phyloP scores from a whole-genome alignment of 805 yeast genomes.

The Candida fluviatilis region DNA sequence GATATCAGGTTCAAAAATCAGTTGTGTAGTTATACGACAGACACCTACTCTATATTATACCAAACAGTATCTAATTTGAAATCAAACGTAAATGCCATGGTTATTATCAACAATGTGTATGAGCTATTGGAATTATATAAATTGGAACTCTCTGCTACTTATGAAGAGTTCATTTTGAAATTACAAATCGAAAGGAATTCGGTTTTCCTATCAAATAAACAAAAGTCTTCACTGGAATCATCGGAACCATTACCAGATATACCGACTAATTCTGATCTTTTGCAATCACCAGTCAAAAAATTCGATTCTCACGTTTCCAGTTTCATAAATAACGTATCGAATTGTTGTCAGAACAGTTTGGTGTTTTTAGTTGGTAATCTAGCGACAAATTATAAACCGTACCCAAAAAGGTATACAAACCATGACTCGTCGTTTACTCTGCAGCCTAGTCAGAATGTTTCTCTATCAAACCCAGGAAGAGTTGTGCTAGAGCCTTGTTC shows the following conservation, averaged over 20 bases:
- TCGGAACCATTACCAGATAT: slow-evolving; percentile 19
- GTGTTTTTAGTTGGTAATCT: slow-evolving; percentile 27
- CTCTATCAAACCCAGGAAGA: slow-evolving; percentile 6
- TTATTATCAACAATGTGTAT: slow-evolving; percentile 30
- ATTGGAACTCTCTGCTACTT: slow-evolving; percentile 26
- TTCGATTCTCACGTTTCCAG: slow-evolving; percentile 26
- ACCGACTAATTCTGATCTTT: slow-evolving; percentile 25
- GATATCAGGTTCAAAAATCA: slow-evolving; percentile 16
- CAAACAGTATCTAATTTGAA: slow-evolving; percentile 12
- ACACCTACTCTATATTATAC: slow-evolving; percentile 26
- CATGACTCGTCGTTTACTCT: neutral
- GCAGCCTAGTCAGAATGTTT: neutral
- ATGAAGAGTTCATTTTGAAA: slow-evolving; percentile 30
- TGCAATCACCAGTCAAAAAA: slow-evolving; percentile 26
- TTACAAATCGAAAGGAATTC: slow-evolving; percentile 26
- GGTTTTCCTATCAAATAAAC: slow-evolving; percentile 15
- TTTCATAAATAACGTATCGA: slow-evolving; percentile 22
- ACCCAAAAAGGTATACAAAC: slow-evolving; percentile 3
- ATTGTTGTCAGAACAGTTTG: slow-evolving; percentile 21
- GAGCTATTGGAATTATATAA: slow-evolving; percentile 32
- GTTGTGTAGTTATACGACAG: slow-evolving; percentile 11
- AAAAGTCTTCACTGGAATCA: slow-evolving; percentile 15
- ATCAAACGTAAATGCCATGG: slow-evolving; percentile 11
- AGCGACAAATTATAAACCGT: slow-evolving; percentile 22
- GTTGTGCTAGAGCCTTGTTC: slow-evolving; percentile 12